These are phyloP conservation scores for Penicillium sp. DNA, from an alignment of 2,329 filamentous ascomycete genomes.

Conservation along the genomic window DNA sequence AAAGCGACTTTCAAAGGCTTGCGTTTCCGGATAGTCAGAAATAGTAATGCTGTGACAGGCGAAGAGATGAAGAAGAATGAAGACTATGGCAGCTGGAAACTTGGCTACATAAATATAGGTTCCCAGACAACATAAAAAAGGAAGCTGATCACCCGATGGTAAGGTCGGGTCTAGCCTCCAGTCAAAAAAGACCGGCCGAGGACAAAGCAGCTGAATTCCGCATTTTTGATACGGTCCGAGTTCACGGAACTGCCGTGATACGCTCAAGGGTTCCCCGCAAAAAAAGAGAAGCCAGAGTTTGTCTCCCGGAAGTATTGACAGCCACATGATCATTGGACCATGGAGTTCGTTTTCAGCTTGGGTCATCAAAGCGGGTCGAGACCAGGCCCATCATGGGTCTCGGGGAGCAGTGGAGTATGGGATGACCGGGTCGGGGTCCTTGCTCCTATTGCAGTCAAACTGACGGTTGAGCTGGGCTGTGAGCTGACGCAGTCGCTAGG, in stretches of 20 bases:
- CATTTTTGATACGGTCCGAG: constrained; percentile 17
- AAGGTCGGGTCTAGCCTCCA: constrained; percentile 9
- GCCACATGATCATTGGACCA: constrained; percentile 20
- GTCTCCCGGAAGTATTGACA: constrained; percentile 9
- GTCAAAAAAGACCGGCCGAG: constrained; percentile 13
- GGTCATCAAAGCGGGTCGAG: constrained; percentile 9
- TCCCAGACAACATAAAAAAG: constrained; percentile 11
- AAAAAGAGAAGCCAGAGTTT: constrained; percentile 12
- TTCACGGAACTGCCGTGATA: constrained; percentile 21
- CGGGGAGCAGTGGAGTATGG: not conserved
- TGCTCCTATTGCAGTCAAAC: not conserved
- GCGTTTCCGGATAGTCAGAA: not conserved
- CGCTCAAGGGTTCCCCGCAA: constrained; percentile 28
- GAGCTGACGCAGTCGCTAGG: constrained; percentile 8
- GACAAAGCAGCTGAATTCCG: constrained; percentile 16
- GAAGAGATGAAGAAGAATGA: constrained; percentile 2
- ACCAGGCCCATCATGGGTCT: constrained; percentile 8
- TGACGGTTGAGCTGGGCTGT: constrained; percentile 6
- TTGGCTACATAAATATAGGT: constrained; percentile 17
- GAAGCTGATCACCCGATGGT: constrained; percentile 20
- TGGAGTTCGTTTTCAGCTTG: constrained; percentile 4
- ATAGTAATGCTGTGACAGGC: constrained; percentile 1
- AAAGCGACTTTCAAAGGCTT: too few relatives aligned
- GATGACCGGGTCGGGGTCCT: not conserved
- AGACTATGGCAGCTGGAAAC: constrained; percentile 1